Base-by-base conservation (phyloP, 2,329 filamentous ascomycete species). In the Calonectria multiphialidica region DNA sequence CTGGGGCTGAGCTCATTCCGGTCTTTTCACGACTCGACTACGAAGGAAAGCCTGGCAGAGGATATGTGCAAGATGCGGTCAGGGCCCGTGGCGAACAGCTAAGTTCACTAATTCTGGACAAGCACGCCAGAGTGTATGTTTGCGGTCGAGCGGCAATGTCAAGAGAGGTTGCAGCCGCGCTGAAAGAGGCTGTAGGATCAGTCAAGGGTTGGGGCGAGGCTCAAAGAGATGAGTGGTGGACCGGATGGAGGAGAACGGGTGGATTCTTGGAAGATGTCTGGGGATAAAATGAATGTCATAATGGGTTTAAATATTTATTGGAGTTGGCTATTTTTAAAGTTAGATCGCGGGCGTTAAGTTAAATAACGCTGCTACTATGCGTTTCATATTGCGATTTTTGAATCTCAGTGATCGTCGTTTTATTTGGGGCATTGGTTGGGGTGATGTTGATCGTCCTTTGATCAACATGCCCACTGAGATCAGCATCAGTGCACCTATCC, bases 61-160 rank as follows among this genome's bases (percentile, higher is more conserved):
- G 59, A 23, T 69, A 69, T 15, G 67, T 69, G 9, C 67, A 69
- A n/a, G 59, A 69, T 40, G 67, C 47, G 21, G 59, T 57, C 15
- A 47, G 33, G 21, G 40, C 23, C 30, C 35, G 59, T 1, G 40
- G 25, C 2, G 37, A 55, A 16, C 35, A 57, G 12, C 15, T 64
- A 2, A 28, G 59, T 12, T 35, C 59, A 1, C 53, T 57, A 4
- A 69, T 64, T 16, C 57, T 68, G 5, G 66, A 63, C 16, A 28
- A 68, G 18, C 35, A 62, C 13, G 49, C 67, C 13, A 33, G 59
- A 10, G 59, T 69, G 3, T 69, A 69, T n/a, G 59, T 69, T 6
- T 69, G 67, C 21, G 67, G 67, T 9, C 67, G 67, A 37, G 59
- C 59, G 23, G 35, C 59, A 8, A 69, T 69, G 67, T 64, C 67